Conservation (phyloP, 73 alveolate genomes). For the Durusdinium trenchii region DNA sequence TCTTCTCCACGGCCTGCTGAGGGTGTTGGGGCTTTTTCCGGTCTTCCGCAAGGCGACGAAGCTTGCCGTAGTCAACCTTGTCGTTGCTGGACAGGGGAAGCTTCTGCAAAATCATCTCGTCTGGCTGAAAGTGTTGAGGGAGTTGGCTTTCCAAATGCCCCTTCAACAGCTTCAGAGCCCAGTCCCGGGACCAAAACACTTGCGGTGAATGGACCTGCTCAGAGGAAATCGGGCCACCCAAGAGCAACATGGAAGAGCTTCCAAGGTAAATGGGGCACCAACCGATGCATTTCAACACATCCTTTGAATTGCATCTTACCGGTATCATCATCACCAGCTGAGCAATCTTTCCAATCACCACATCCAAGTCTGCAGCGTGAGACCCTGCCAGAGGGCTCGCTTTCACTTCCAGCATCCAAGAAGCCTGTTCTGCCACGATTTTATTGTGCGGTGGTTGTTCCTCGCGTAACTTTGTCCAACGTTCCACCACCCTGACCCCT, state of each 20-base stretch:
- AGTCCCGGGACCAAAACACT: background rate
- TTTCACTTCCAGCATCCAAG: background rate
- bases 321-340: conserved; percentile 16
- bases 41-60: background rate
- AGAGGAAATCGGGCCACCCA: conserved; percentile 2
- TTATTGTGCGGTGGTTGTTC: background rate
- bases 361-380: background rate
- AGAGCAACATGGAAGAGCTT: background rate
- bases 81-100: conserved; percentile 33
- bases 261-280: conserved; percentile 1
- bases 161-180: background rate
- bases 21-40: background rate
- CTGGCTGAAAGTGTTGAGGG: background rate
- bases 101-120: background rate
- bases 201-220: background rate
- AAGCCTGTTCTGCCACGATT: background rate
- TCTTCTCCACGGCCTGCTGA: background rate
- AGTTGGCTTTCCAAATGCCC: background rate
- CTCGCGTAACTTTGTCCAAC: background rate
- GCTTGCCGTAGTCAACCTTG: background rate
- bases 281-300: background rate
- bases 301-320: background rate
- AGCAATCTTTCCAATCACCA: background rate
- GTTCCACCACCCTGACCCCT: background rate
- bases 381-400: background rate